These are phyloP conservation scores for Tripterygium wilfordii DNA, from an alignment of 177 flowering plant species.

Conservation along the genomic window DNA sequence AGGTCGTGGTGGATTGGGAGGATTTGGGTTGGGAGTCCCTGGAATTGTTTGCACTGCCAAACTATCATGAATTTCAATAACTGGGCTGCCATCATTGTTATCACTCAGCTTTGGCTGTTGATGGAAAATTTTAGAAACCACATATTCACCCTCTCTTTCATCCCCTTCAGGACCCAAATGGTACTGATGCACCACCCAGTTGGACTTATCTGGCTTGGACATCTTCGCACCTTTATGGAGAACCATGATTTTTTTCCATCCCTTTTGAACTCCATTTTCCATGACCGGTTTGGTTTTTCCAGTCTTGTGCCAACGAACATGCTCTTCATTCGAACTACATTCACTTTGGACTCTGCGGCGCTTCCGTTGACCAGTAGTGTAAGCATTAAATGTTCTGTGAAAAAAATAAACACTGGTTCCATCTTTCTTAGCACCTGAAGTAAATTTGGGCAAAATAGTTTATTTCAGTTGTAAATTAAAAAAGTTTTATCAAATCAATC, in stretches of 20 bases:
- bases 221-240: slow-evolving; percentile 58
- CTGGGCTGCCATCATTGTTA: slow-evolving; percentile 10
- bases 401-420: slow-evolving; percentile 82
- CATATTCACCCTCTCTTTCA: slow-evolving; percentile 67
- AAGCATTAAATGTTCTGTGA: slow-evolving; percentile 70
- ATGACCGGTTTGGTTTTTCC: slow-evolving; percentile 75
- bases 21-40: slow-evolving; percentile 39
- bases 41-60: slow-evolving; percentile 26
- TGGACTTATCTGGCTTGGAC: slow-evolving; percentile 58
- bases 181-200: slow-evolving; percentile 94
- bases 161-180: slow-evolving; percentile 80
- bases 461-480: too few relatives aligned
- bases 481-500: too few relatives aligned
- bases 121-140: slow-evolving; percentile 70
- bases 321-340: slow-evolving; percentile 22
- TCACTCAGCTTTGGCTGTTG: slow-evolving; percentile 53
- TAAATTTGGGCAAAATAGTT: background rate
- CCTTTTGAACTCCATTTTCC: slow-evolving; percentile 67
- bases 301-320: slow-evolving; percentile 95
- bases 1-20: slow-evolving; percentile 41
- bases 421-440: slow-evolving; percentile 75
- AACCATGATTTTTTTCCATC: slow-evolving; percentile 92
- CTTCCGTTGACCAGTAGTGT: slow-evolving; percentile 79
- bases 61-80: slow-evolving; percentile 17
- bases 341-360: slow-evolving; percentile 65